Conservation (phyloP, 2,329 filamentous ascomycete species). For the Calycina marina region DNA sequence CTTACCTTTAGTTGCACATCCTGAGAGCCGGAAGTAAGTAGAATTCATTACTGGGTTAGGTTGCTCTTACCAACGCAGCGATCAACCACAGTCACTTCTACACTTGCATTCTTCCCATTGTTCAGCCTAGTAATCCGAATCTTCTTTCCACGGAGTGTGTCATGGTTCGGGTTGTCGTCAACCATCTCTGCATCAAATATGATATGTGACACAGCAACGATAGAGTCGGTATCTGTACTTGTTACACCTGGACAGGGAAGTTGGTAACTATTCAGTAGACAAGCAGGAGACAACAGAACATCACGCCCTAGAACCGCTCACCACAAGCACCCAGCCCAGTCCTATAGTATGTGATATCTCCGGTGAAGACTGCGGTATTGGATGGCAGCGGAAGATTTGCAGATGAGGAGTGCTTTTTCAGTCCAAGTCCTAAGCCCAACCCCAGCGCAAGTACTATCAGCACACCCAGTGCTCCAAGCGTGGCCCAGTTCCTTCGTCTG, state of each 20-base stretch:
- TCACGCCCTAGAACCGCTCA: too few relatives aligned
- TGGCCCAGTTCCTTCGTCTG: too few relatives aligned
- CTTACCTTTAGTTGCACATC: too few relatives aligned
- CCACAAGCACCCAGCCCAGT: constrained; percentile 57
- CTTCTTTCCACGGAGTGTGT: constrained; percentile 51
- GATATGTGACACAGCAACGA: constrained; percentile 53
- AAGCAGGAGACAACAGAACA: too few relatives aligned
- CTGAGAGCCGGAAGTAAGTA: too few relatives aligned
- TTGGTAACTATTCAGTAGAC: too few relatives aligned
- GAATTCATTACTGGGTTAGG: too few relatives aligned
- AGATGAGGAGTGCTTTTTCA: too few relatives aligned
- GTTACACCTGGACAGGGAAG: too few relatives aligned
- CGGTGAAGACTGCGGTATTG: constrained; percentile 36
- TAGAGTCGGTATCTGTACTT: constrained; percentile 38
- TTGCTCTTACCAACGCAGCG: constrained; percentile 39
- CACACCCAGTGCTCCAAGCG: too few relatives aligned
- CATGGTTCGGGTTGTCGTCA: constrained; percentile 43
- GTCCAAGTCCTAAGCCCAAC: too few relatives aligned
- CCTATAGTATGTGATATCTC: constrained; percentile 56
- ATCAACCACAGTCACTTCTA: constrained; percentile 51
- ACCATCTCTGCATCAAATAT: constrained; percentile 45
- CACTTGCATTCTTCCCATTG: constrained; percentile 34
- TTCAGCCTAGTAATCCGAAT: constrained; percentile 43
- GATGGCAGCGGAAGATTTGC: constrained; percentile 37
- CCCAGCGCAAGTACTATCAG: too few relatives aligned